A percentile compares a stretch with the other conserved stretches of the same genome.
phyloP scores from a whole-genome alignment of 805 yeast species.

The Saitoella complicata region DNA sequence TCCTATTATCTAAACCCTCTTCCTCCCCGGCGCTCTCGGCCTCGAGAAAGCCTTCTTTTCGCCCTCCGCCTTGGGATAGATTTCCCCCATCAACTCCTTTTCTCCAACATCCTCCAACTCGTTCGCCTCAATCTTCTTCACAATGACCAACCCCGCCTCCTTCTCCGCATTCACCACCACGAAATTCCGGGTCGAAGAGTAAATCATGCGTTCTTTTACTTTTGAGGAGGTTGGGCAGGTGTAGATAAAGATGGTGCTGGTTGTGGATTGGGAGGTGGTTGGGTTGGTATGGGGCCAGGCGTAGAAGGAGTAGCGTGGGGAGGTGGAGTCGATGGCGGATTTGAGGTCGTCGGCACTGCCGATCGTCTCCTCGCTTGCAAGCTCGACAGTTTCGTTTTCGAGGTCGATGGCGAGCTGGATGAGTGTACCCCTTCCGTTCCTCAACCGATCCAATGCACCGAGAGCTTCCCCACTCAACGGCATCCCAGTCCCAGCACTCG shows the following conservation, averaged over 20 bases:
- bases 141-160: slow-evolving; percentile 9
- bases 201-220: slow-evolving; percentile 81
- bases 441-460: slow-evolving; percentile 17
- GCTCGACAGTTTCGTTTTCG: slow-evolving; percentile 31
- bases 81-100: slow-evolving; percentile 7
- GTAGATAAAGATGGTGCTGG: slow-evolving; percentile 40
- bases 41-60: slow-evolving; percentile 8
- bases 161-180: slow-evolving; percentile 17
- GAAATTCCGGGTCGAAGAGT: slow-evolving; percentile 53
- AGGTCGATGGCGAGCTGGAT: slow-evolving; percentile 37
- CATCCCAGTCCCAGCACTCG: slow-evolving; percentile 10
- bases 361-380: slow-evolving; percentile 19
- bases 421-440: slow-evolving; percentile 20
- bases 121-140: slow-evolving; percentile 16
- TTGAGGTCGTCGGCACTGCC: slow-evolving; percentile 20
- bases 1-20: neutral
- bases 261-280: neutral
- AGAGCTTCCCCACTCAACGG: slow-evolving; percentile 20
- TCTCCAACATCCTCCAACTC: slow-evolving; percentile 15
- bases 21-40: slow-evolving; percentile 13
- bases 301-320: slow-evolving; percentile 46
- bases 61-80: slow-evolving; percentile 8
- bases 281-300: slow-evolving; percentile 15
- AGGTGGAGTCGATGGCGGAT: slow-evolving; percentile 23
- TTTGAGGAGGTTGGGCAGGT: slow-evolving; percentile 82